Conservation (phyloP, 2,329 filamentous ascomycete species). For the Aciculosporium take region DNA sequence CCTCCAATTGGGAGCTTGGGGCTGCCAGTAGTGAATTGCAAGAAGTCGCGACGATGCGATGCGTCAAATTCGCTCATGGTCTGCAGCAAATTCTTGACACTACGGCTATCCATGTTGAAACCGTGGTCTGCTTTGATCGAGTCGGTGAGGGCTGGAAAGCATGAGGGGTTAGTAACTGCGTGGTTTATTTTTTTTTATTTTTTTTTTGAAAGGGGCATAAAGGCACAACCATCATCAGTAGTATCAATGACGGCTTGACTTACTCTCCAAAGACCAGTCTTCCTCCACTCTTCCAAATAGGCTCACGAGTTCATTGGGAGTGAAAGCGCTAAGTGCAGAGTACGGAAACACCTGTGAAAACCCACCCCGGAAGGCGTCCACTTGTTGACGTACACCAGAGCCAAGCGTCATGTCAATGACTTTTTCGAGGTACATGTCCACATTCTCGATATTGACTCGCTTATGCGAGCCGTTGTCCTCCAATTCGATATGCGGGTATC, state of each 20-base stretch:
- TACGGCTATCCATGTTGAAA: conserved; percentile 96
- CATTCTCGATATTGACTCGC: conserved; percentile 75
- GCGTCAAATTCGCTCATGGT: conserved; percentile 78
- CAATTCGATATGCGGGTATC: conserved; percentile 77
- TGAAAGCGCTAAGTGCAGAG: conserved; percentile 81
- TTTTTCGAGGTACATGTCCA: conserved; percentile 74
- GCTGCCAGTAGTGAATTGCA: conserved; percentile 96
- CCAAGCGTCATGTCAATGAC: conserved; percentile 87
- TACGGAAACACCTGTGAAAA: conserved; percentile 97
- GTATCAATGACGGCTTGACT: conserved; percentile 32
- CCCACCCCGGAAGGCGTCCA: conserved; percentile 78
- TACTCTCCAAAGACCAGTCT: conserved; percentile 96
- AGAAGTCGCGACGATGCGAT: conserved; percentile 72
- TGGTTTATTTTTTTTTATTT: too few relatives aligned
- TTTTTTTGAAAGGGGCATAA: too few relatives aligned
- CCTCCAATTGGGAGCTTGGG: conserved; percentile 96
- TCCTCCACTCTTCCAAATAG: conserved; percentile 87
- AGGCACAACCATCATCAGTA: too few relatives aligned
- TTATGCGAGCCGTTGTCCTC: conserved; percentile 59
- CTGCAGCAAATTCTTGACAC: conserved; percentile 82
- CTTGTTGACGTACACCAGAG: conserved; percentile 73
- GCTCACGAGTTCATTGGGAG: conserved; percentile 85
- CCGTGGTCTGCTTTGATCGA: conserved; percentile 98
- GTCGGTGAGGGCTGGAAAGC: conserved; percentile 68
- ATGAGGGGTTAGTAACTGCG: background rate